Evolutionary conservation across 2,329 filamentous ascomycete species (phyloP).

Genomic region (Colletotrichum australisinense): DNA sequence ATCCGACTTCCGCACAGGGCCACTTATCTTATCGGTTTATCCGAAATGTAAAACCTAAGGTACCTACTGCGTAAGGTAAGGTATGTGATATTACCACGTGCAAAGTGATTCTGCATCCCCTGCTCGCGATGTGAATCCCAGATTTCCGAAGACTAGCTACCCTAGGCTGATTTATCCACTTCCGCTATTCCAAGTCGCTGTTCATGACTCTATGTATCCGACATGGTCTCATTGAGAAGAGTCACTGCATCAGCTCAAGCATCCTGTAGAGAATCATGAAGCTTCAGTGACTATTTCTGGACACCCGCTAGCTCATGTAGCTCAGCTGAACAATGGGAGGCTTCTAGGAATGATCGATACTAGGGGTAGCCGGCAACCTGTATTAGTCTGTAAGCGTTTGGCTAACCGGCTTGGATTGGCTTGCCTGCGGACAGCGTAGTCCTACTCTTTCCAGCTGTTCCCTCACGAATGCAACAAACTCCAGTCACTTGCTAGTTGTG

Average conservation of each 20-base stretch:
- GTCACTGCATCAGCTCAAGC: neutral
- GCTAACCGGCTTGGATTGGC: neutral
- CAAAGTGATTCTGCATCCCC: neutral
- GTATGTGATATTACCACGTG: neutral
- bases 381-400: neutral
- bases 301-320: neutral
- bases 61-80: too few species aligned
- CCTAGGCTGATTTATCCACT: slow-evolving; percentile 16
- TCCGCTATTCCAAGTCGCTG: slow-evolving; percentile 1
- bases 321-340: neutral
- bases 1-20: neutral
- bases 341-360: neutral
- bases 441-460: neutral
- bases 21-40: slow-evolving; percentile 31
- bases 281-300: neutral
- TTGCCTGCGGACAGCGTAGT: neutral
- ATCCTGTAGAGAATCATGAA: neutral
- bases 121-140: slow-evolving; percentile 6
- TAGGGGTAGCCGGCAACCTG: neutral
- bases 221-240: neutral
- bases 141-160: slow-evolving; percentile 14
- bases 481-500: neutral
- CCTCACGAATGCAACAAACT: neutral
- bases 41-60: neutral
- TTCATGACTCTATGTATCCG: slow-evolving; percentile 17